Conservation (phyloP, 2,329 filamentous ascomycete genomes). For the Fusarium camptoceras region DNA sequence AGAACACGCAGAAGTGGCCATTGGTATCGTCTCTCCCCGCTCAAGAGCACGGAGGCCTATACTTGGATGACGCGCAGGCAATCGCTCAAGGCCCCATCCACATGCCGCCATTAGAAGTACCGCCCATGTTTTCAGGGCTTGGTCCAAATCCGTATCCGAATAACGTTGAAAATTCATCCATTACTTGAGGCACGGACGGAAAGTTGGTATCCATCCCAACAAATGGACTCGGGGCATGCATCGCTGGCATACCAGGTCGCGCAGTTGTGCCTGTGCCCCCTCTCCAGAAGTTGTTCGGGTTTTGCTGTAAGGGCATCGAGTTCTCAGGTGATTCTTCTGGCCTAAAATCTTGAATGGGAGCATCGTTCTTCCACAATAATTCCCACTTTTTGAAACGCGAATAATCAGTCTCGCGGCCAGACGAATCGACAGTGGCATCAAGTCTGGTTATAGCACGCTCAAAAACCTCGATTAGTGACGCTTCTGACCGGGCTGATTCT, state of each 20-base stretch:
- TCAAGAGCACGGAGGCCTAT: conserved; percentile 1
- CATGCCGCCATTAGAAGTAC: conserved; percentile 42
- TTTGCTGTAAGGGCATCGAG: conserved; percentile 41
- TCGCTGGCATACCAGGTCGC: conserved; percentile 43
- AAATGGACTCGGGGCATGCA: conserved; percentile 50
- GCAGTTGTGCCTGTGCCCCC: conserved; percentile 34
- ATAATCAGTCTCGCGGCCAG: conserved; percentile 60
- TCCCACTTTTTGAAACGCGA: conserved; percentile 65
- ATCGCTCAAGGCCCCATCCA: conserved; percentile 47
- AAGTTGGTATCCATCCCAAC: conserved; percentile 54
- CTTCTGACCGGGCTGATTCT: conserved; percentile 64
- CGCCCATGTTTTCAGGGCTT: conserved; percentile 47
- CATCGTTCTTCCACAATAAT: conserved; percentile 59
- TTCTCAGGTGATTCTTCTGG: conserved; percentile 43
- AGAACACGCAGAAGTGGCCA: background rate
- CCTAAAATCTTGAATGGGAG: conserved; percentile 43
- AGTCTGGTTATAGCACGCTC: conserved; percentile 61
- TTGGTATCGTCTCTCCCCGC: conserved; percentile 10
- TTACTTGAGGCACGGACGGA: conserved; percentile 54
- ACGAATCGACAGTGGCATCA: conserved; percentile 56
- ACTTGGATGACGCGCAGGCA: background rate
- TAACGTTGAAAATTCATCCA: conserved; percentile 53
- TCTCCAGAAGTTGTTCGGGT: conserved; percentile 41
- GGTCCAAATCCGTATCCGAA: conserved; percentile 50
- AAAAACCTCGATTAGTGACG: conserved; percentile 64